Evolutionary conservation across 352 stramenopile genomes (phyloP), one percentile per base, ranked within the genome.

Genomic region (Phytophthora fragariae): DNA sequence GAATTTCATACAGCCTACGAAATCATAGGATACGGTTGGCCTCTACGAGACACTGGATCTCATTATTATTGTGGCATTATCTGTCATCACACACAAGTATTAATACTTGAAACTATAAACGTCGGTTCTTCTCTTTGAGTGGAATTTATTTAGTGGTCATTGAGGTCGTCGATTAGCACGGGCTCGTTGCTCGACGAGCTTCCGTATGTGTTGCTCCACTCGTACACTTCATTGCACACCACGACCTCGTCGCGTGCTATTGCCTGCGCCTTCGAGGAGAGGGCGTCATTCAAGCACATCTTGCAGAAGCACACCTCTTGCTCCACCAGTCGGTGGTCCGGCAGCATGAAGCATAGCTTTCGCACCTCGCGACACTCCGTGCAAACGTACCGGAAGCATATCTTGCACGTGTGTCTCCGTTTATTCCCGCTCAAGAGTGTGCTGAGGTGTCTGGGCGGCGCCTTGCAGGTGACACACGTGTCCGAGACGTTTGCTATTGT

Each of bases 381-480:
- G 46, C 80, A 88, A 57, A 88, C 76, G 44, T 78, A 73, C 5
- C 62, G 72, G 19, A 69, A 70, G 54, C 80, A 88, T 9, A 88
- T 67, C 3, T 73, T 75, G 47, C 80, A 87, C 12, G 60, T 77
- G 37, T 50, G 73, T n/a, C 21, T 64, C 5, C 55, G 63, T 49
- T 72, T 79, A 35, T 72, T 69, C 14, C 70, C 59, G 17, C 17
- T 52, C 37, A 79, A 27, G 0, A 72, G 57, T 3, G 39, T 58
- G 1, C 60, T 24, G 14, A 39, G 49, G 21, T 63, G 62, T 24
- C 57, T 72, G 0, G 62, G 49, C 10, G 60, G 59, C 5, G 39
- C 41, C 11, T 72, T 66, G 37, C 72, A 79, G 5, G 35, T 72
- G 21, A 66, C 62, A 31, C 67, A 75, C n/a, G 29, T 62, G 53